A percentile compares a stretch with the other conserved stretches of the same genome.
These are phyloP conservation scores for Sporothrix protearum DNA, from an alignment of 2,329 filamentous ascomycete species.

Conservation along the genomic window DNA sequence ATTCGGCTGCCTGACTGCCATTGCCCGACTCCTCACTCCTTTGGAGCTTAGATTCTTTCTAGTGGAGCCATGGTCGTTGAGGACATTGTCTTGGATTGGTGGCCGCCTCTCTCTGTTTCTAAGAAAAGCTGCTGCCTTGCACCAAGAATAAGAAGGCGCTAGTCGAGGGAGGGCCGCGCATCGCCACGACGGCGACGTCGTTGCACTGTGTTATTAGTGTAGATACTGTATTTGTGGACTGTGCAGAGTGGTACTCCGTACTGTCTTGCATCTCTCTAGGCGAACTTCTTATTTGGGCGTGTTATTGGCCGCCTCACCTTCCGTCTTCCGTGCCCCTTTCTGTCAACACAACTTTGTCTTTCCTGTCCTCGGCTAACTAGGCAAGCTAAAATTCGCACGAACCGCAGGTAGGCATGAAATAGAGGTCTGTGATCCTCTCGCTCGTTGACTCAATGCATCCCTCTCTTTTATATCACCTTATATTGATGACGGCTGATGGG, in stretches of 20 bases:
- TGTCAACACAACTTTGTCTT: neutral
- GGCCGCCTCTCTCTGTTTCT: slow-evolving; percentile 5
- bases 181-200: neutral
- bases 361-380: slow-evolving; percentile 1
- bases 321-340: slow-evolving; percentile 14
- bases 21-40: neutral
- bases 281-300: neutral
- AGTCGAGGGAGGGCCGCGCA: neutral
- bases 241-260: neutral
- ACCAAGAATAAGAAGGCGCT: slow-evolving; percentile 3
- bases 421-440: neutral
- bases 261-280: neutral
- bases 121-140: slow-evolving; percentile 18
- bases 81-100: neutral
- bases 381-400: neutral
- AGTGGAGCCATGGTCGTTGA: neutral
- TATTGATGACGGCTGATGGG: neutral
- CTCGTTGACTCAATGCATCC: neutral
- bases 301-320: neutral
- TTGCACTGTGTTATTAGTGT: neutral
- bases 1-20: slow-evolving; percentile 15
- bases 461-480: neutral
- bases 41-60: neutral
- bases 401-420: neutral
- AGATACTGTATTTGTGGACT: neutral